Evolutionary conservation across 2,329 filamentous ascomycete species (phyloP).

Genomic region (Xylariaceae sp.): DNA sequence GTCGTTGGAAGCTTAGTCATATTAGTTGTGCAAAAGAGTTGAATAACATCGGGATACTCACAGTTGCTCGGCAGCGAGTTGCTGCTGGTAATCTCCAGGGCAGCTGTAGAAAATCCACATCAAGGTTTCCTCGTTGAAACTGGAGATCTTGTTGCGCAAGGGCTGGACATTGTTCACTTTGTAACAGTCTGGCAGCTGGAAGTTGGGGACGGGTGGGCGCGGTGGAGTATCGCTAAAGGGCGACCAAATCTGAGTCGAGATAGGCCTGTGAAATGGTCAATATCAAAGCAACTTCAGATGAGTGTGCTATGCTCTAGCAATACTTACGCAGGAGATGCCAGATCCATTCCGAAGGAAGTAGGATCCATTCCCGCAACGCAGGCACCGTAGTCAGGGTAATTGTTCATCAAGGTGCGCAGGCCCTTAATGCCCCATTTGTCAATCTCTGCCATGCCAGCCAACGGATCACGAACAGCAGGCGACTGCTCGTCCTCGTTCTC

Average conservation of each 20-base stretch:
- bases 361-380: slow-evolving; percentile 57
- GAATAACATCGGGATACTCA: slow-evolving; percentile 33
- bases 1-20: slow-evolving; percentile 49
- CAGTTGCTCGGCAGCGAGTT: slow-evolving; percentile 58
- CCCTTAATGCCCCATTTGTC: slow-evolving; percentile 64
- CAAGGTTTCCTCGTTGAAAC: slow-evolving; percentile 63
- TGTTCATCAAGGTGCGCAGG: slow-evolving; percentile 57
- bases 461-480: slow-evolving; percentile 49
- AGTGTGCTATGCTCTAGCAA: neutral
- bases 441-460: slow-evolving; percentile 54
- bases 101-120: slow-evolving; percentile 67
- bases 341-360: slow-evolving; percentile 50
- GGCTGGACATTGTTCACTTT: slow-evolving; percentile 60
- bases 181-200: slow-evolving; percentile 59
- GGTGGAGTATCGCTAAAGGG: slow-evolving; percentile 56
- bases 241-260: slow-evolving; percentile 57
- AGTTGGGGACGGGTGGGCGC: slow-evolving; percentile 51
- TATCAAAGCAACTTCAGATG: neutral
- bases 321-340: slow-evolving; percentile 52
- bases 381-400: slow-evolving; percentile 57
- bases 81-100: slow-evolving; percentile 56
- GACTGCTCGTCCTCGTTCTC: slow-evolving; percentile 39
- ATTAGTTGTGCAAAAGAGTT: slow-evolving; percentile 12
- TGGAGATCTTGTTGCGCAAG: slow-evolving; percentile 59
- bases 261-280: slow-evolving; percentile 36